Base-by-base conservation (phyloP, 768 basidiomycete genomes). In the Rhodosporidiobolus odoratus region DNA sequence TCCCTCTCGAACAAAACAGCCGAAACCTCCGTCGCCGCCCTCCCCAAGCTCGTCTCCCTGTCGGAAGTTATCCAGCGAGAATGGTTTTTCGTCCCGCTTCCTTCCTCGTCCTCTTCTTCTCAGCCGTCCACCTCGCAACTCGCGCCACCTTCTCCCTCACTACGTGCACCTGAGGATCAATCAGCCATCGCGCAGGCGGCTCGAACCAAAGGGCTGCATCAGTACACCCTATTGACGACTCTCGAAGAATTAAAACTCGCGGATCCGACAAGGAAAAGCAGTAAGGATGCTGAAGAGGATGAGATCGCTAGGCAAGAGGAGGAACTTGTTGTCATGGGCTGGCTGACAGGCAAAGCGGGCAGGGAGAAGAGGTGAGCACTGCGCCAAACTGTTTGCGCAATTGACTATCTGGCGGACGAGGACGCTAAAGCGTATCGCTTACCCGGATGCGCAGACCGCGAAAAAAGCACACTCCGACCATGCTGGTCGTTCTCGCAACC, bases 41-140 rank as follows among this genome's bases (percentile, higher is more conserved):
- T 69, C 15, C 62, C 68, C 13, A 69, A 69, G 30, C 62, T 69
- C 43, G 68, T 69, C n/a, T 69, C 68, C 19, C n/a, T 69, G 40
- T 56, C 21, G 5, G 62, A 69, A 40, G n/a, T 69, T 30, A 35
- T 69, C 62, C 52, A 54, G 34, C 54, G 68, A 21, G 66, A 68
- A 45, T 68, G 23, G 23, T 12, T 37, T 15, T 16, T 12, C 47
- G 6, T 61, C 12, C 30, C 38, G 7, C 40, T 30, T 30, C 12
- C 37, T 6, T 21, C 17, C 4, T 25, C 48, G 23, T 27, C 58
- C 25, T 15, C 40, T 19, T n/a, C 58, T 40, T 7, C 21, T 9
- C 32, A 21, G 10, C 53, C 32, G 53, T 27, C 53, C 30, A n/a
- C n/a, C n/a, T n/a, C 35, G 38, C 25, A 38, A n/a, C 15, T 25